Conservation (phyloP, 192 early-diverging fungal genomes). For the Coemansia furcata region DNA sequence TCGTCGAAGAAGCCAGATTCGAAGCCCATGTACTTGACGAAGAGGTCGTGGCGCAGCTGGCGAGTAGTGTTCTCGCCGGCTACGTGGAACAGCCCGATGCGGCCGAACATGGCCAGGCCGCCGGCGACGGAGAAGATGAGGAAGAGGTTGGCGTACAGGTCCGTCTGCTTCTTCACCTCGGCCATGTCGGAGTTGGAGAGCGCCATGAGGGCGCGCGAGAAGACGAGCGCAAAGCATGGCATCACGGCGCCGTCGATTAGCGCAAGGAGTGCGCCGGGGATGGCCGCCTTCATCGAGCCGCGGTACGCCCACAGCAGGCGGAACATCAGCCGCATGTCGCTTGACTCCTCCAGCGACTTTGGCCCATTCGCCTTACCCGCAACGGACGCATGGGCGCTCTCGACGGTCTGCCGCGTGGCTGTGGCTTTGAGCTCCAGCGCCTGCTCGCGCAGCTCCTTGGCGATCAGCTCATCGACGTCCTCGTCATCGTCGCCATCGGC, state of each 20-base stretch:
- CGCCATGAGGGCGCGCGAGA: constrained; percentile 40
- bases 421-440: constrained; percentile 38
- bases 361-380: not conserved
- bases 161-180: constrained; percentile 29
- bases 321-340: constrained; percentile 27
- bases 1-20: constrained; percentile 76
- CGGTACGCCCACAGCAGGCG: constrained; percentile 24
- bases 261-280: constrained; percentile 35
- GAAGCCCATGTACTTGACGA: constrained; percentile 65
- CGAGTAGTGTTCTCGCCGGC: constrained; percentile 64
- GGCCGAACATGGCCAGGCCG: constrained; percentile 55
- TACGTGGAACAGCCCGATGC: constrained; percentile 57
- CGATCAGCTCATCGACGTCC: constrained; percentile 35
- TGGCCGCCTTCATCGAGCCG: constrained; percentile 25
- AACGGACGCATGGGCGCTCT: constrained; percentile 8
- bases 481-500: not conserved
- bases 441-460: constrained; percentile 44
- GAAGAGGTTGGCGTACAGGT: constrained; percentile 47
- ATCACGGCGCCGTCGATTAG: constrained; percentile 65
- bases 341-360: constrained; percentile 22
- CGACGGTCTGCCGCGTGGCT: constrained; percentile 24
- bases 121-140: constrained; percentile 51
- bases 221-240: constrained; percentile 77
- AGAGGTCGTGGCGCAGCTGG: constrained; percentile 60
- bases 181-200: constrained; percentile 20